These are phyloP conservation scores for Thelonectria olida DNA, from an alignment of 2,329 filamentous ascomycete species.

Conservation along the genomic window DNA sequence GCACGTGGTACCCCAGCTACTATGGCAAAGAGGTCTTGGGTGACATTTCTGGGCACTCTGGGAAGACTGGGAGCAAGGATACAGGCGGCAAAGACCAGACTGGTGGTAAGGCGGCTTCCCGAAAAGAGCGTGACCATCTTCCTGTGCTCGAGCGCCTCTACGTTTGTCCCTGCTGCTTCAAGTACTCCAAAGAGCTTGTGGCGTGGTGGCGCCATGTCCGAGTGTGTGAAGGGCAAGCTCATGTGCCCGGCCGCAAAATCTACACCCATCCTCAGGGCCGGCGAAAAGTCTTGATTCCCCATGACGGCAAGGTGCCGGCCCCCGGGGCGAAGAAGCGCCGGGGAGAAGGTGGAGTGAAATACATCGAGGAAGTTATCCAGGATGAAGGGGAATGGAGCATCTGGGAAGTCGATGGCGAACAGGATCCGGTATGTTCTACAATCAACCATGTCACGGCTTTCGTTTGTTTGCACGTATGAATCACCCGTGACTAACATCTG, in stretches of 20 bases:
- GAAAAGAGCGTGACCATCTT: conserved; percentile 47
- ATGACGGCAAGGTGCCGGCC: conserved; percentile 38
- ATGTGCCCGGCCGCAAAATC: conserved; percentile 74
- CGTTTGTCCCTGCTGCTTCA: conserved; percentile 93
- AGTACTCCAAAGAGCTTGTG: conserved; percentile 77
- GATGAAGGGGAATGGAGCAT: conserved; percentile 83
- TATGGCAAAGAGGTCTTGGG: conserved; percentile 78
- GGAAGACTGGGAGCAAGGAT: conserved; percentile 42
- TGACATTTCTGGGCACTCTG: conserved; percentile 50
- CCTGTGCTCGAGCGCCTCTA: conserved; percentile 75
- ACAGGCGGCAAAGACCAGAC: conserved; percentile 38
- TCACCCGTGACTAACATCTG: conserved; percentile 15
- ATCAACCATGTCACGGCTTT: not conserved
- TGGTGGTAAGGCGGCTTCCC: conserved; percentile 41
- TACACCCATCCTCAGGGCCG: conserved; percentile 69
- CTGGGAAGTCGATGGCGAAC: conserved; percentile 92
- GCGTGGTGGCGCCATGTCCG: conserved; percentile 67
- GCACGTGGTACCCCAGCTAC: conserved; percentile 92
- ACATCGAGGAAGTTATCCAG: conserved; percentile 55
- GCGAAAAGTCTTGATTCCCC: conserved; percentile 50
- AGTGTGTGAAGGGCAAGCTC: conserved; percentile 61
- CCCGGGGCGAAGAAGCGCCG: conserved; percentile 50
- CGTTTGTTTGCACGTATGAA: not conserved
- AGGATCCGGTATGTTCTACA: conserved; percentile 69
- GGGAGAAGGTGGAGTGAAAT: conserved; percentile 47